Evolutionary conservation across 2,329 filamentous ascomycete genomes (phyloP), one percentile per base, ranked within the genome.

Genomic region (Fonsecaea monophora): DNA sequence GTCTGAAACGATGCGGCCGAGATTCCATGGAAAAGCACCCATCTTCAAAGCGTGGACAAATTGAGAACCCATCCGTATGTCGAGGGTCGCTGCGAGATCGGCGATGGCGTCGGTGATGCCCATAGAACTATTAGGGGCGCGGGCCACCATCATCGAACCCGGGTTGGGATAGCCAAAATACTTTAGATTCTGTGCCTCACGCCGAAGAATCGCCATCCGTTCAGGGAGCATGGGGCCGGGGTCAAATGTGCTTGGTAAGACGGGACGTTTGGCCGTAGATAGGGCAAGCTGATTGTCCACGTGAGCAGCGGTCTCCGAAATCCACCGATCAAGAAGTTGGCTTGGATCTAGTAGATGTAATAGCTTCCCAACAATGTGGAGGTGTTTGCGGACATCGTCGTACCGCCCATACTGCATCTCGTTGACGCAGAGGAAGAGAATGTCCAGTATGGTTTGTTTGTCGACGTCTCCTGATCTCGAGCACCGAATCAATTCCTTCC

Each of bases 181-280:
- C 55, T 59, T 55, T n/a, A 71, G 34, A 15, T 60, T 65, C 25
- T 62, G 56, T 2, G 67, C 65, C 60, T 68, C 67, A 45, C 69
- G 57, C 32, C 65, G 61, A 13, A 71, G 62, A 2, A 63, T 64
- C 8, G 64, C 67, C 67, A 68, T 69, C 37, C 69, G 38, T 55
- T 71, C 69, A 10, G 69, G 69, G 34, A 71, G 53, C 69, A 71
- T 68, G 13, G 69, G 69, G 9, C 69, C 69, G 2, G 69, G 69
- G 50, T 71, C 67, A 48, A 71, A 71, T 13, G 60, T 63, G 21
- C 42, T 55, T n/a, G 55, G 48, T 34, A 71, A 48, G 18, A 69
- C 62, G 7, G 67, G 67, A 21, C 54, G 65, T 42, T 35, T 59
- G 15, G 58, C 67, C 13, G 69, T 71, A 15, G 64, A 65, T 32